Evolutionary conservation across 2,329 filamentous ascomycete genomes (phyloP).

Genomic region (Talaromyces sp.): DNA sequence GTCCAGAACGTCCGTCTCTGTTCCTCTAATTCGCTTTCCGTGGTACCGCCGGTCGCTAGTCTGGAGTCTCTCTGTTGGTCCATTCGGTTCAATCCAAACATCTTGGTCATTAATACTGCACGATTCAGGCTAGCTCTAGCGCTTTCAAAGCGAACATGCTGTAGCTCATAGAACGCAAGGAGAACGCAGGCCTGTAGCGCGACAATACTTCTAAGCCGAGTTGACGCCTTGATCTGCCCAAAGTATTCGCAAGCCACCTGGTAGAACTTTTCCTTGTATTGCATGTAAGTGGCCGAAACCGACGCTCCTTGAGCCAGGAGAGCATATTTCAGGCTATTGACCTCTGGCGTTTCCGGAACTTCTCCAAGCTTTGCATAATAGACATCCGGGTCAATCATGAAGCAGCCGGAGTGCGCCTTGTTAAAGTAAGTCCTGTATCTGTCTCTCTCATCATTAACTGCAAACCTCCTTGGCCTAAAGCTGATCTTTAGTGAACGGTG

Average conservation of each 20-base stretch:
- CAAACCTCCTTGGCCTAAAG: too few species aligned
- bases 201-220: background rate
- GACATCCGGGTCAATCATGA: background rate
- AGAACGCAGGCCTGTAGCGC: background rate
- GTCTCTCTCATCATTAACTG: too few species aligned
- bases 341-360: background rate
- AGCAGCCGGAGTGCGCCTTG: background rate
- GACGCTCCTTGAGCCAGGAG: background rate
- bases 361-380: background rate
- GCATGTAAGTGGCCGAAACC: background rate
- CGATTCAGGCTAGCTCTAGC: background rate
- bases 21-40: background rate
- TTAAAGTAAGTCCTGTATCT: background rate
- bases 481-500: too few species aligned
- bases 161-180: background rate
- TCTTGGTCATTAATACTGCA: background rate
- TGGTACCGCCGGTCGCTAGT: background rate
- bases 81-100: background rate
- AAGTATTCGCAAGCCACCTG: background rate
- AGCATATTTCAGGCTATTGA: background rate
- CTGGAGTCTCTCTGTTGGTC: background rate
- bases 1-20: background rate
- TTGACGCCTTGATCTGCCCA: background rate
- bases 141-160: background rate
- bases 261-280: background rate